Evolutionary conservation across 768 basidiomycete species (phyloP), one percentile per base, ranked within the genome.

Genomic region (Amanita rubescens): DNA sequence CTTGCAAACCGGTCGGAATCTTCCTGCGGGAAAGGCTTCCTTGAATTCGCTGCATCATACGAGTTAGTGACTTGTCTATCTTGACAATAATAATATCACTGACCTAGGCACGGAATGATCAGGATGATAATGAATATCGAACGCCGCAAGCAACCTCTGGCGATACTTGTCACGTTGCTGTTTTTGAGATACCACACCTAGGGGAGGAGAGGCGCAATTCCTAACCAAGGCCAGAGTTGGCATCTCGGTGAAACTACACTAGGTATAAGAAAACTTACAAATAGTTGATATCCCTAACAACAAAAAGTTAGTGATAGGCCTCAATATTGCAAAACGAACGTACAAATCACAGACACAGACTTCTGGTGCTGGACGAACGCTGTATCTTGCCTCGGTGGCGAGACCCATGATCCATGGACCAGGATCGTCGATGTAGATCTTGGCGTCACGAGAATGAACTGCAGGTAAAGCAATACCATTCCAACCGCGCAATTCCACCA

Each of bases 371-470:
- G 85, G 79, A 24, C 86, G 75, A 17, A 91, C 73, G 58, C 87
- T 79, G 65, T 91, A 87, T 55, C 90, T 78, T 7, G 88, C 85
- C 63, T 94, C 87, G 1, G 89, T 90, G 10, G 90, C 82, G 35
- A 95, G 75, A 33, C 90, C 94, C 67, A 97, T 81, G 61, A 98
- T 93, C 85, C 92, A 98, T 56, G 95, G 95, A 32, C 94, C 94
- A 39, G 94, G 92, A 66, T 98, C 94, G 59, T 97, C 94, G 57
- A 94, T 86, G 59, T 92, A 90, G 49, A 98, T 90, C 64, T 87
- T 90, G 24, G 91, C 85, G 58, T 96, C 95, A 42, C 94, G 84
- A 32, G 86, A 83, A 65, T 94, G 91, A 32, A 92, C 87, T 1
- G 90, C 78, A 33, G 85, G 73, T 39, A 94, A 76, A 14, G 89